Percentiles rank a stretch among this genome's conserved stretches.
Conservation (phyloP, 1,284 basidiomycete genomes). For the Malassezia psittaci region DNA sequence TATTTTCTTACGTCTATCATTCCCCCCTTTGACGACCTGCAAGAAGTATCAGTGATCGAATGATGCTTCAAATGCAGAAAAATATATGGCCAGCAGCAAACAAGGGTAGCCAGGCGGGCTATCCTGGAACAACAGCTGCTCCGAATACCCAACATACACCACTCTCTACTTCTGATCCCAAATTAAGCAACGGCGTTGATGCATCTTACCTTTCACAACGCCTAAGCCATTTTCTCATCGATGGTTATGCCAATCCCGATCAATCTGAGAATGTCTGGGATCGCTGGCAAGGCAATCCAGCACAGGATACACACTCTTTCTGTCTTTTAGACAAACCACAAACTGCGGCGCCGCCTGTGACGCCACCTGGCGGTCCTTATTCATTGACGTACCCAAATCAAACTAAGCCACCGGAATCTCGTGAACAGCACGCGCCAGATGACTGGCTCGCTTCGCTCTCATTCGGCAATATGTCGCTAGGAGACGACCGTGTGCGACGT, state of each 20-base stretch:
- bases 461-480: neutral
- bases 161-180: too few species aligned
- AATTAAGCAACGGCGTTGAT: neutral
- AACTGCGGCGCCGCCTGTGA: slow-evolving; percentile 13
- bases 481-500: neutral
- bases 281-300: slow-evolving; percentile 1
- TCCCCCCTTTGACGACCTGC: neutral
- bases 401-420: neutral
- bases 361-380: neutral
- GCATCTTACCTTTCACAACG: slow-evolving; percentile 1
- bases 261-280: slow-evolving; percentile 12
- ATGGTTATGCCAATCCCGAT: slow-evolving; percentile 4
- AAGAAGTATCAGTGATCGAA: neutral
- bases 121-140: too few species aligned
- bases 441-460: neutral
- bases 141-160: too few species aligned
- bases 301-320: neutral
- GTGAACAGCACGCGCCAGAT: neutral
- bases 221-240: slow-evolving; percentile 1
- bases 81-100: too few species aligned
- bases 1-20: neutral
- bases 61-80: too few species aligned
- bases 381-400: neutral
- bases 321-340: slow-evolving; percentile 12
- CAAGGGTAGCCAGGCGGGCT: too few species aligned